Evolutionary conservation across 345 rosid genomes (phyloP), one percentile per base, ranked within the genome.

Genomic region (Eucalyptus pumila): DNA sequence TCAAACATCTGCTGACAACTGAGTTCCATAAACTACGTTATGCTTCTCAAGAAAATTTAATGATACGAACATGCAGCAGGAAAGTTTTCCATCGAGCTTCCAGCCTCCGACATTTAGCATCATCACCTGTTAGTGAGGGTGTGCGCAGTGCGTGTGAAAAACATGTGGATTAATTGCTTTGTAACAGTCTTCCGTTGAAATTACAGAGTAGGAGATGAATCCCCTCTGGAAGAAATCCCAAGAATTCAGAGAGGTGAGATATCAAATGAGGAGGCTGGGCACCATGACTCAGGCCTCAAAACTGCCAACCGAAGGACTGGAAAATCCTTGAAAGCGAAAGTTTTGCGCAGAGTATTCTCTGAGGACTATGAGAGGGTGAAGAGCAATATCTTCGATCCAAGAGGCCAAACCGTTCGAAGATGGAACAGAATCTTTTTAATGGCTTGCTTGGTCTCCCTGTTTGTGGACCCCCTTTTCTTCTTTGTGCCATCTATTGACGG

Each of bases 401-500:
- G 94, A 80, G 92, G 93, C 37, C 89, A 93, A 86, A 87, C 88
- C 86, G 90, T 91, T 62, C 89, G 89, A 54, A 81, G 81, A 32
- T 93, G 93, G 94, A 93, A 91, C 88, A 92, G 69, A 80, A 49
- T 92, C 90, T 93, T 93, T 83, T 92, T 92, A 12, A 76, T 88
- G n/a, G 91, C 93, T 10, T 90, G 93, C 87, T 88, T 91, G 86
- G 62, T 92, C 56, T 91, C 93, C 47, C 89, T 92, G 80, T 89
- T 90, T 88, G 87, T 93, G 85, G 94, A 93, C 89, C 94, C 93
- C 8, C 87, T 93, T 88, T 93, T 91, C 89, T 92, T 92, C 85
- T 88, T 90, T 88, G 86, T 93, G 89, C 93, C 92, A 24, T 37
- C 52, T 32, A 50, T 86, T 37, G 72, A 72, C 26, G 58, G 88